phyloP scores from a whole-genome alignment of 176 grass and related monocot species.

The maize (Zea mays) region DNA sequence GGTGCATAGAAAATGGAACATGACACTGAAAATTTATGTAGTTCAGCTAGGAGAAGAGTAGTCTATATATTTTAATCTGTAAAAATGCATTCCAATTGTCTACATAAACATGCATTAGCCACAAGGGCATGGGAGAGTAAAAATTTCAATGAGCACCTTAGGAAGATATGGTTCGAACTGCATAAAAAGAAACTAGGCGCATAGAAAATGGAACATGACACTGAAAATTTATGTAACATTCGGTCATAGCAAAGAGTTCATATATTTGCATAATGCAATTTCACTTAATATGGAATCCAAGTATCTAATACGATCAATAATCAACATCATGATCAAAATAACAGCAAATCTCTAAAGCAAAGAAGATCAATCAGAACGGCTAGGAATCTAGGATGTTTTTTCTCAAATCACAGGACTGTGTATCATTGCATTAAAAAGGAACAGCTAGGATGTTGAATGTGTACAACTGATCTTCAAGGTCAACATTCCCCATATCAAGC shows the following conservation, averaged over 20 bases:
- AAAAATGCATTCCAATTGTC: slow-evolving; percentile 1
- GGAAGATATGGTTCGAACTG: not conserved
- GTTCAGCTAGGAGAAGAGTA: not conserved
- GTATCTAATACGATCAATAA: not conserved
- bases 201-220: not conserved
- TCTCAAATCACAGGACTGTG: not conserved
- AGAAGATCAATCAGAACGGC: not conserved
- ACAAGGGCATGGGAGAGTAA: slow-evolving; percentile 5
- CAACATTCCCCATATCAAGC: not conserved
- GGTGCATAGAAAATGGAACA: not conserved
- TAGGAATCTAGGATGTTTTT: not conserved
- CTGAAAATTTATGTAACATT: not conserved
- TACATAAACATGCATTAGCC: not conserved
- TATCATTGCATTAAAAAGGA: not conserved
- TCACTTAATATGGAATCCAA: slow-evolving; percentile 2
- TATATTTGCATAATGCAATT: slow-evolving; percentile 4
- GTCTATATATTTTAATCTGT: not conserved
- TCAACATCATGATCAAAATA: not conserved
- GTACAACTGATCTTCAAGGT: not conserved
- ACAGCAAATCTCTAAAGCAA: not conserved
- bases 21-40: not conserved
- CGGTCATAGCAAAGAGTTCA: not conserved
- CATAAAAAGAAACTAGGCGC: not conserved
- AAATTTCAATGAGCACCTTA: not conserved
- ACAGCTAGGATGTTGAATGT: not conserved